phyloP scores from a whole-genome alignment of 2,329 filamentous ascomycete genomes.

The Alternaria sp. region DNA sequence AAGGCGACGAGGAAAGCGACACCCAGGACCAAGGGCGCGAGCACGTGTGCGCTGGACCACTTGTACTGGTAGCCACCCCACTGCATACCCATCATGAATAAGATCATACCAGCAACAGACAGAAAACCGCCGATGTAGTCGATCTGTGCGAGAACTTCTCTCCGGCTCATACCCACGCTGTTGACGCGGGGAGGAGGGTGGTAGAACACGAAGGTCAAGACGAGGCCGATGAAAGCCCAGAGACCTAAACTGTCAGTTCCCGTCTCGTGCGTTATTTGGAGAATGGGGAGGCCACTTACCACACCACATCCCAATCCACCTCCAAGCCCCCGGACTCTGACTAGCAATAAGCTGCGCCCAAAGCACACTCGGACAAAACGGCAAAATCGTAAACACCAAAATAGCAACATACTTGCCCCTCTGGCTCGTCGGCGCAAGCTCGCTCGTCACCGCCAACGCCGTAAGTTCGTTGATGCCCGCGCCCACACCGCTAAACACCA shows the following conservation, averaged over 20 bases:
- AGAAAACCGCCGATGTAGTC: constrained; percentile 39
- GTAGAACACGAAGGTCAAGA: constrained; percentile 55
- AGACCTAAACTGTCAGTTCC: constrained; percentile 25
- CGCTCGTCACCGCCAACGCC: constrained; percentile 69
- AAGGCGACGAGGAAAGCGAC: constrained; percentile 53
- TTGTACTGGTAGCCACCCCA: constrained; percentile 62
- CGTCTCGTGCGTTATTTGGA: neutral
- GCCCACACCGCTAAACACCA: constrained; percentile 65
- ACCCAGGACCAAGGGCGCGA: constrained; percentile 62
- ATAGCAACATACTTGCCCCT: constrained; percentile 67
- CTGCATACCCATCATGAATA: constrained; percentile 40
- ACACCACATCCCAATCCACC: constrained; percentile 61
- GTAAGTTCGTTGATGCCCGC: constrained; percentile 73
- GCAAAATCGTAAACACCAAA: constrained; percentile 66
- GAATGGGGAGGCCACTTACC: constrained; percentile 20
- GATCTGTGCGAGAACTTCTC: constrained; percentile 28
- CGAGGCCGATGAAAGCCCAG: constrained; percentile 60
- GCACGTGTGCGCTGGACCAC: constrained; percentile 62
- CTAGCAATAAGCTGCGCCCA: constrained; percentile 64
- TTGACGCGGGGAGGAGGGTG: constrained; percentile 52
- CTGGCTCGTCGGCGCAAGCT: constrained; percentile 69
- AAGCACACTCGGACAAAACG: constrained; percentile 67
- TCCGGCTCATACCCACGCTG: constrained; percentile 32
- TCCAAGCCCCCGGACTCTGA: constrained; percentile 53
- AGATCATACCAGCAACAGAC: constrained; percentile 29